Evolutionary conservation across 352 stramenopile genomes (phyloP).

Genomic region (Globisporangium echinulatum): DNA sequence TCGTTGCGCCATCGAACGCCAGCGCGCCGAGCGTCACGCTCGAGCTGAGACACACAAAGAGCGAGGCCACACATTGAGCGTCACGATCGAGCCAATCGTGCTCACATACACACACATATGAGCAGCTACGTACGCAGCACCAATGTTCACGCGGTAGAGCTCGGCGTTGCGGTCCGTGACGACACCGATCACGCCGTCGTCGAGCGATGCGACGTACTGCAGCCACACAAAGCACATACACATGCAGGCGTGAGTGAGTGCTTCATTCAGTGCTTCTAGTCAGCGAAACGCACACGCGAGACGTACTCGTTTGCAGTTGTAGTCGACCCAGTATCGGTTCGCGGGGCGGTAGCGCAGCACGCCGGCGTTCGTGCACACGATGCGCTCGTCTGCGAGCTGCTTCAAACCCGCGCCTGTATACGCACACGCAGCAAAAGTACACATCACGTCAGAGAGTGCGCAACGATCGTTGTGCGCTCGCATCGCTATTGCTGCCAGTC

Average conservation of each 20-base stretch:
- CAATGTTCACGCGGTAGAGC: constrained; percentile 94
- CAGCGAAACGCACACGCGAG: not conserved
- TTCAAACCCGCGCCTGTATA: constrained; percentile 48
- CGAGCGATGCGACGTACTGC: constrained; percentile 68
- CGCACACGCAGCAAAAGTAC: constrained; percentile 6
- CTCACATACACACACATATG: not conserved
- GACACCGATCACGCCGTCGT: constrained; percentile 93
- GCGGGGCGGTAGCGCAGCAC: constrained; percentile 80
- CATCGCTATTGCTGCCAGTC: no score
- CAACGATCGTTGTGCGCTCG: not conserved
- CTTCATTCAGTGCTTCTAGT: no score
- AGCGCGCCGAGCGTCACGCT: constrained; percentile 67
- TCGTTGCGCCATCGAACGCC: constrained; percentile 97
- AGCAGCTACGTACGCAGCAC: constrained; percentile 66
- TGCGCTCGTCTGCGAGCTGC: constrained; percentile 43
- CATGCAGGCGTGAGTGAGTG: constrained; percentile 1
- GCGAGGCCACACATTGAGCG: no score
- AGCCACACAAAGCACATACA: constrained; percentile 2
- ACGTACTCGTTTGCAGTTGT: constrained; percentile 76
- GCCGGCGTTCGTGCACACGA: constrained; percentile 78
- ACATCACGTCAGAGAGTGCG: not conserved
- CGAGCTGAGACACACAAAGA: constrained; percentile 25
- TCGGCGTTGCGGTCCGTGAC: constrained; percentile 92
- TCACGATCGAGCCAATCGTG: no score
- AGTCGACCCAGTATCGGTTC: constrained; percentile 90